Percentiles rank a stretch among this genome's conserved stretches.
Evolutionary conservation across 345 rosid species (phyloP).

Genomic region (Gossypium bickii): DNA sequence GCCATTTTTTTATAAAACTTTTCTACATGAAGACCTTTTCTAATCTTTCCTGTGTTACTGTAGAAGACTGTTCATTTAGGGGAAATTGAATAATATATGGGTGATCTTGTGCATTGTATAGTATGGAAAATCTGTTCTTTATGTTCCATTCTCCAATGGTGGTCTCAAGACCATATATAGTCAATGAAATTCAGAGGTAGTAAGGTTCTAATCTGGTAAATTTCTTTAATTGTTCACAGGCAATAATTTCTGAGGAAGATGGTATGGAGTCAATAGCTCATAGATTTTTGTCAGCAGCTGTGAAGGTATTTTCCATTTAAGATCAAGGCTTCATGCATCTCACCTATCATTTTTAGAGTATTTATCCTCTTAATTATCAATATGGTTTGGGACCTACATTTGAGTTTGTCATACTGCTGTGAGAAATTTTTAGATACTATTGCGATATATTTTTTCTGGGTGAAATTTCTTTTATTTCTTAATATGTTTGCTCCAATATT

Average conservation of each 20-base stretch:
- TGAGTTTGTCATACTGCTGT: not conserved
- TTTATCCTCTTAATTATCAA: slow-evolving; percentile 2
- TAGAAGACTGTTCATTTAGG: not conserved
- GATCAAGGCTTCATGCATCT: not conserved
- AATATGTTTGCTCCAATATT: not conserved
- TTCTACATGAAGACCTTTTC: not conserved
- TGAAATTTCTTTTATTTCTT: not conserved
- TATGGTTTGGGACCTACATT: not conserved
- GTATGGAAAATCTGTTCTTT: not conserved
- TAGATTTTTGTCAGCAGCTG: slow-evolving; percentile 84
- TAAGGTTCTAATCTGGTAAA: not conserved
- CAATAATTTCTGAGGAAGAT: slow-evolving; percentile 86
- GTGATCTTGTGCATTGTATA: not conserved
- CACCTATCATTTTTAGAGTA: not conserved
- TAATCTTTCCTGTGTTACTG: not conserved
- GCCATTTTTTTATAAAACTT: not conserved
- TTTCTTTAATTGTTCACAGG: slow-evolving; percentile 32
- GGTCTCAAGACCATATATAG: not conserved
- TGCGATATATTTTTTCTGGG: not conserved
- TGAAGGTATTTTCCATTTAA: slow-evolving; percentile 52
- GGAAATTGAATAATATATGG: slow-evolving; percentile 4
- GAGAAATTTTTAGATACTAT: not conserved
- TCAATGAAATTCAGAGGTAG: not conserved
- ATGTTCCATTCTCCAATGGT: not conserved
- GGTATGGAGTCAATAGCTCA: slow-evolving; percentile 98